phyloP scores from a whole-genome alignment of 108 stramenopile species.

The Stephanodiscus triporus region DNA sequence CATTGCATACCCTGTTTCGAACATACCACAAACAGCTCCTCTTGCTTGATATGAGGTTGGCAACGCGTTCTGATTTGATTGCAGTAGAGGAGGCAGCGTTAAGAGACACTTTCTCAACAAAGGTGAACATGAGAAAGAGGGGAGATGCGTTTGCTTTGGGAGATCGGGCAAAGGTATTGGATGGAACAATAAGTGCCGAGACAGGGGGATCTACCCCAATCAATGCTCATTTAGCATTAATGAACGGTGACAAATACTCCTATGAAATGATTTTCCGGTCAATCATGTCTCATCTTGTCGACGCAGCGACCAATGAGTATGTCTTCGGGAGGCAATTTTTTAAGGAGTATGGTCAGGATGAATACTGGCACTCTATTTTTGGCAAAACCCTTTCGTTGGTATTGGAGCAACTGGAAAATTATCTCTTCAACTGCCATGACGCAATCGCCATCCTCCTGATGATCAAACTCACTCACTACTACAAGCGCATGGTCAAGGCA shows the following conservation, averaged over 20 bases:
- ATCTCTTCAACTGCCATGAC: conserved; percentile 95
- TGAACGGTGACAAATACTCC: conserved; percentile 80
- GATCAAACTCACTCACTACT: conserved; percentile 95
- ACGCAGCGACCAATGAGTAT: conserved; percentile 97
- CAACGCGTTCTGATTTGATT: conserved; percentile 92
- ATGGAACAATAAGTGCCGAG: conserved; percentile 35
- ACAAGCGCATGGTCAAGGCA: conserved; percentile 87
- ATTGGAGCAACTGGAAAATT: conserved; percentile 97
- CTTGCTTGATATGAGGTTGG: conserved; percentile 86
- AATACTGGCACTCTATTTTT: conserved; percentile 90
- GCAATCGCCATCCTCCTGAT: conserved; percentile 94
- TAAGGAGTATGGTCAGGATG: conserved; percentile 66
- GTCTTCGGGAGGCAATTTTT: conserved; percentile 96
- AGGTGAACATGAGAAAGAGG: conserved; percentile 91
- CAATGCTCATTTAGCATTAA: conserved; percentile 90
- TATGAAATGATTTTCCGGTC: conserved; percentile 96
- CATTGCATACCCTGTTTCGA: conserved; percentile 89
- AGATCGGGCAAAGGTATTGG: conserved; percentile 62
- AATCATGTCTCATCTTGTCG: conserved; percentile 93
- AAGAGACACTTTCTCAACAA: conserved; percentile 82
- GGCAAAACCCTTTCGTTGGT: conserved; percentile 80
- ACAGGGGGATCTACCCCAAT: conserved; percentile 66
- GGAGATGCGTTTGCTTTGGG: conserved; percentile 93
- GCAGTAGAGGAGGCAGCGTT: conserved; percentile 93
- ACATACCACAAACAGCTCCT: conserved; percentile 95